Percentiles rank a stretch among this genome's conserved stretches.
These are phyloP conservation scores for Xerocomus amazonicus DNA, from an alignment of 1,284 basidiomycete genomes.

Conservation along the genomic window DNA sequence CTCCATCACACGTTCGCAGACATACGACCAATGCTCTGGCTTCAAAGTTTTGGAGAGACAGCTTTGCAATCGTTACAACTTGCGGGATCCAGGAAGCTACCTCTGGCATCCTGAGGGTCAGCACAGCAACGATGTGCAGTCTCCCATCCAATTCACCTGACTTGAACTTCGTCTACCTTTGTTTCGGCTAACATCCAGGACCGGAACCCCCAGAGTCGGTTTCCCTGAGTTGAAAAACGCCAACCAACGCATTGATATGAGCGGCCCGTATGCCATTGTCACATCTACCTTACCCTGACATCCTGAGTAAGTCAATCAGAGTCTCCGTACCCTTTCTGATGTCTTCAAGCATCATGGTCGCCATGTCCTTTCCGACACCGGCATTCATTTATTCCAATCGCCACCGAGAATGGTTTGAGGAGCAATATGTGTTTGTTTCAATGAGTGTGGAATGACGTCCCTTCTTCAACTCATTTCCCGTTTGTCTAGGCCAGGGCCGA, in stretches of 20 bases:
- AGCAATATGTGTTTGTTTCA: neutral
- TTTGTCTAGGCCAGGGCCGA: slow-evolving; percentile 1
- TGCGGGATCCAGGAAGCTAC: too few relatives aligned
- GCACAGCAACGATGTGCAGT: too few relatives aligned
- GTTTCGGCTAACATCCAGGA: neutral
- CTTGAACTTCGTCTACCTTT: neutral
- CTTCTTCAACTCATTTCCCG: neutral
- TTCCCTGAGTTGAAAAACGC: neutral
- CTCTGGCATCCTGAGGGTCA: too few relatives aligned
- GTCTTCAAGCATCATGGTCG: neutral
- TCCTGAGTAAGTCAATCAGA: neutral
- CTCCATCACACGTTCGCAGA: too few relatives aligned
- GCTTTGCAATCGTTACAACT: too few relatives aligned
- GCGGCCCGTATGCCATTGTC: neutral
- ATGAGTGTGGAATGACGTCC: neutral
- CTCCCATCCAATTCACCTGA: neutral
- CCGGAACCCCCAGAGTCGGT: neutral
- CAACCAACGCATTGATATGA: too few relatives aligned
- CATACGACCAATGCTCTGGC: too few relatives aligned
- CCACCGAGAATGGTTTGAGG: neutral
- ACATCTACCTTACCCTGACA: too few relatives aligned
- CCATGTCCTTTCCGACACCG: neutral
- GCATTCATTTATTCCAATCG: neutral
- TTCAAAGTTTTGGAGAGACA: too few relatives aligned
- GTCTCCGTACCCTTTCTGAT: neutral